A percentile compares a stretch with the other conserved stretches of the same genome.
These are phyloP conservation scores for Claviceps lovelessii DNA, from an alignment of 2,329 filamentous ascomycete genomes.

Conservation along the genomic window DNA sequence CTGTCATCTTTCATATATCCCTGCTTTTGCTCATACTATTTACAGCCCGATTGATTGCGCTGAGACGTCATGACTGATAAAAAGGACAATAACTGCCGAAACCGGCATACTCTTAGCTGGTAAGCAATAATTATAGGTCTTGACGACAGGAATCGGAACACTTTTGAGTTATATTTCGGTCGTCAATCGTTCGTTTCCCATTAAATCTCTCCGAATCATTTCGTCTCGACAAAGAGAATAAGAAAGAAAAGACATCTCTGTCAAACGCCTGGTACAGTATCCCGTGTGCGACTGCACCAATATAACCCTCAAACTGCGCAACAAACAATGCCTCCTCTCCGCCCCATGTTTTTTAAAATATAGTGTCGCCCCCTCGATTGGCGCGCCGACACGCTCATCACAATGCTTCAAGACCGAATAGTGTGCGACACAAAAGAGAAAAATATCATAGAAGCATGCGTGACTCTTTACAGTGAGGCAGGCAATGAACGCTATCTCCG, in stretches of 20 bases:
- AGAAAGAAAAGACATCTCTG: background rate
- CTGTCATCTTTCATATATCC: conserved; percentile 1
- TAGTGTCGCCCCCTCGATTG: background rate
- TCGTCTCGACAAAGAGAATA: background rate
- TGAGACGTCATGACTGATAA: background rate
- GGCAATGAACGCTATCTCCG: background rate
- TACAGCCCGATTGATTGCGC: conserved; percentile 5
- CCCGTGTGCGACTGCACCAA: conserved; percentile 13
- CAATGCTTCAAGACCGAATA: background rate
- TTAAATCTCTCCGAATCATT: conserved; percentile 2
- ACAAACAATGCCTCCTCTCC: conserved; percentile 11
- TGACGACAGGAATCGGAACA: background rate
- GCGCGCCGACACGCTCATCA: background rate
- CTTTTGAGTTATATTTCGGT: background rate
- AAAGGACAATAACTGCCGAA: conserved; percentile 4
- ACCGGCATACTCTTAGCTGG: conserved; percentile 9
- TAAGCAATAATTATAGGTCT: conserved; percentile 10
- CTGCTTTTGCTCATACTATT: conserved; percentile 6
- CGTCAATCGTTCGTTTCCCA: conserved; percentile 1
- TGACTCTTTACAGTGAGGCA: background rate
- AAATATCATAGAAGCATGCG: conserved; percentile 2
- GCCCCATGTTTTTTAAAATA: too few species aligned
- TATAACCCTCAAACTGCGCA: conserved; percentile 1
- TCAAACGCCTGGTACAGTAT: conserved; percentile 15
- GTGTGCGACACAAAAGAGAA: background rate